Percentiles rank a stretch among this genome's conserved stretches.
phyloP scores from a whole-genome alignment of 2,329 filamentous ascomycete species.

The Plectosphaerella plurivora region DNA sequence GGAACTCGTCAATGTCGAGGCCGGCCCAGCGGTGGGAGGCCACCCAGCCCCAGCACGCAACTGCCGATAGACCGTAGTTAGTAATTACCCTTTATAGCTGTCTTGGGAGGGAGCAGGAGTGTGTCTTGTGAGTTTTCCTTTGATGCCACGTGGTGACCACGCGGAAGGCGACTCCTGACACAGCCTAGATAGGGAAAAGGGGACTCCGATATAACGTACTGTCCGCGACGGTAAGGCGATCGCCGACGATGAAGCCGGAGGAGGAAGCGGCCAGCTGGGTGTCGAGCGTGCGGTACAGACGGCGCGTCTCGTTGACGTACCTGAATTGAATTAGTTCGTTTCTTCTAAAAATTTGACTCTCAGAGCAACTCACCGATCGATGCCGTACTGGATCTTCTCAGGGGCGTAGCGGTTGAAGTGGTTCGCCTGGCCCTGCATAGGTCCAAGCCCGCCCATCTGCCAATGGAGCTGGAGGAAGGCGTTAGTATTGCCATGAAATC shows the following conservation, averaged over 20 bases:
- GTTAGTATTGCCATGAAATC: neutral
- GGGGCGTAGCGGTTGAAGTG: constrained; percentile 82
- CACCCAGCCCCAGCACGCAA: constrained; percentile 78
- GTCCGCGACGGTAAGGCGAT: constrained; percentile 71
- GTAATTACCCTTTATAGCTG: too few relatives aligned
- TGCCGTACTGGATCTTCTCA: constrained; percentile 76
- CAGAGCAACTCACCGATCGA: constrained; percentile 60
- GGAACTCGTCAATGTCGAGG: constrained; percentile 68
- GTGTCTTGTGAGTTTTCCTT: too few relatives aligned
- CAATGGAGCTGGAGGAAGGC: constrained; percentile 48
- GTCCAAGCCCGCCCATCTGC: constrained; percentile 76
- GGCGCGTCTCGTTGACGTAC: constrained; percentile 79
- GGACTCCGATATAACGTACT: too few relatives aligned
- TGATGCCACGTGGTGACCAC: too few relatives aligned
- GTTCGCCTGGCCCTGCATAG: constrained; percentile 81
- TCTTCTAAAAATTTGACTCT: too few relatives aligned
- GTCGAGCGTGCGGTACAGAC: constrained; percentile 75
- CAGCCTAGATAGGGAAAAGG: too few relatives aligned
- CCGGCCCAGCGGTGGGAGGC: constrained; percentile 40
- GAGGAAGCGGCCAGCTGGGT: constrained; percentile 57
- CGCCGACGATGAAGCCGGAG: constrained; percentile 60
- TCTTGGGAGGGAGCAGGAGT: too few relatives aligned
- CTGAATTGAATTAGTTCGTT: too few relatives aligned
- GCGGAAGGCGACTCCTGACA: too few relatives aligned
- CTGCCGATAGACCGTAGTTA: too few relatives aligned